Base-by-base conservation (phyloP, 2,329 filamentous ascomycete species). In the Dissoconium aciculare region DNA sequence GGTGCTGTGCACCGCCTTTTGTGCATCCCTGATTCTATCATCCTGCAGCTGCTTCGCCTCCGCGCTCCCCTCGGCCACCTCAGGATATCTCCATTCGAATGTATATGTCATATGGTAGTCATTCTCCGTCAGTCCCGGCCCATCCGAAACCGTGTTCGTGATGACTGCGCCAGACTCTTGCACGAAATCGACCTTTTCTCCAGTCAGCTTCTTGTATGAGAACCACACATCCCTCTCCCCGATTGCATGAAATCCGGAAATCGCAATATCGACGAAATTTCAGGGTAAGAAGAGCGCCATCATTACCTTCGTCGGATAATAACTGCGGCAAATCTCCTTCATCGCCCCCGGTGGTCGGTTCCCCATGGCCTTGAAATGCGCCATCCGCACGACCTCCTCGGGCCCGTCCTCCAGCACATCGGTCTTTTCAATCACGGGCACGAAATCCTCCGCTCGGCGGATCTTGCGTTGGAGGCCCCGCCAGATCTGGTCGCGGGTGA, bases 401-500 rank as follows among this genome's bases (percentile, higher is more conserved):
- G 45, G 43, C 11, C 52, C 48, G 17, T 62, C 61, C 11, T 48
- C 40, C 0, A 63, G 26, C 0, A 65, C 57, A 15, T 53, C 46
- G 38, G 55, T 60, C n/a, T 35, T 42, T 8, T 42, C 41, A 34
- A 65, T 64, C 3, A 57, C 50, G 0, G 57, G 52, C 0, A 65
- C 58, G 37, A 64, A 66, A 32, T 60, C 57, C 25, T 62, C 50
- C 4, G 60, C 57, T 34, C 52, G 49, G 4, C 57, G 55, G 38
- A 62, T 57, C 44, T 65, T 65, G 36, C 54, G 51, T 35, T 62
- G 54, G 9, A 66, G 52, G 10, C 60, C 61, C 4, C 50, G 45
- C 58, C 59, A 64, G 36, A 63, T 38, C 39, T 41, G 31, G 42
- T 44, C 37, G 24, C 43, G 42, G 11, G 41, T 59, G 31, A 64